These are phyloP conservation scores for Lasiodiplodia sp. DNA, from an alignment of 2,329 filamentous ascomycete genomes.

Conservation along the genomic window DNA sequence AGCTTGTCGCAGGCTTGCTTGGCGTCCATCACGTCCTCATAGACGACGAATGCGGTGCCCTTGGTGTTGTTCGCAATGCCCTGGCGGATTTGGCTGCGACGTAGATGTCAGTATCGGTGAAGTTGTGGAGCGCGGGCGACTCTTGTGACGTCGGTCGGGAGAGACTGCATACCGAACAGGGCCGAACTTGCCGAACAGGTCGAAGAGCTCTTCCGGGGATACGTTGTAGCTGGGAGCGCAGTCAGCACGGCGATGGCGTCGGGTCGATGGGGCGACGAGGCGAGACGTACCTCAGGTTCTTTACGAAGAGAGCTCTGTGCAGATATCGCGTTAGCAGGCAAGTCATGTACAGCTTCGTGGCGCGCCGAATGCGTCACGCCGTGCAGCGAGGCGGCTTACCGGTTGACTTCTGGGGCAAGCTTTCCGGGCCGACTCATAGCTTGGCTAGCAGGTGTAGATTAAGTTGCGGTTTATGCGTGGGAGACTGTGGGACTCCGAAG, in stretches of 20 bases:
- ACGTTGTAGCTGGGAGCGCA: conserved; percentile 84
- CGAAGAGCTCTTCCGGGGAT: conserved; percentile 95
- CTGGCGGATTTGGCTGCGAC: conserved; percentile 91
- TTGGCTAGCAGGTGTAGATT: conserved; percentile 51
- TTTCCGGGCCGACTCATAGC: conserved; percentile 96
- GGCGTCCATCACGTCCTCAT: conserved; percentile 98
- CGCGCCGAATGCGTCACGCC: conserved; percentile 30
- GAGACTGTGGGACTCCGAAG: conserved; percentile 32
- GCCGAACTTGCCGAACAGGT: conserved; percentile 97
- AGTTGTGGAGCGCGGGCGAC: neutral
- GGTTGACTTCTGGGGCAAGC: conserved; percentile 99
- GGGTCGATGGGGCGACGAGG: neutral
- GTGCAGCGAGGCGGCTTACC: conserved; percentile 63
- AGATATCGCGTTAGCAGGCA: conserved; percentile 39
- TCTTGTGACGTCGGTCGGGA: conserved; percentile 18
- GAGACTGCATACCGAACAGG: conserved; percentile 77
- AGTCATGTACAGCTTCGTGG: conserved; percentile 33
- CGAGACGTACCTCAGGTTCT: conserved; percentile 85
- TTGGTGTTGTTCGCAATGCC: conserved; percentile 97
- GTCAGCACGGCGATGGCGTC: conserved; percentile 33
- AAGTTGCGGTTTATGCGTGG: conserved; percentile 29
- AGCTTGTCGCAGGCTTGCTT: conserved; percentile 99
- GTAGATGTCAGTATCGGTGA: conserved; percentile 36
- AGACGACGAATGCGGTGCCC: conserved; percentile 98
- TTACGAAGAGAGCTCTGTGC: conserved; percentile 95